Evolutionary conservation across 164 flowering plant species (phyloP), one percentile per base, ranked within the genome.

Genomic region (Aristolochia fimbriata): DNA sequence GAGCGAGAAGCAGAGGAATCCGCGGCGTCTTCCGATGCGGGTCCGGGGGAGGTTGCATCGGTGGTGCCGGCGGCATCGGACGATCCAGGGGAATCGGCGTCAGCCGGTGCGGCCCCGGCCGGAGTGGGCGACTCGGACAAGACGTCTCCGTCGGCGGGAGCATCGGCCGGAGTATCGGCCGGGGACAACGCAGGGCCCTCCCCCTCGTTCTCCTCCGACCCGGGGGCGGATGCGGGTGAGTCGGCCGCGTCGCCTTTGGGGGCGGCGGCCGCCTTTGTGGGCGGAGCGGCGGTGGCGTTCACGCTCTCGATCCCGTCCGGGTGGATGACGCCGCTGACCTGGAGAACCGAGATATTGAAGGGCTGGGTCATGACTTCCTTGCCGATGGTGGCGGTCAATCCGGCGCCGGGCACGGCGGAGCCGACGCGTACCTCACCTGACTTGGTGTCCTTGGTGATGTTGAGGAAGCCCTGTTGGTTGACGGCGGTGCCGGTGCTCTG

Each of bases 311-410:
- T 65, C 0, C 84, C 81, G 0, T 62, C 11, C 0, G 86, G 78
- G 0, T 74, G 8, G n/a, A 85, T 78, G 2, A 66, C 63, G 1
- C 57, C 20, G 59, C 75, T 77, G 16, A 90, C 58, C 52, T 85
- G 76, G 21, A 87, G 52, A 0, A 87, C 84, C 0, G 87, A 84
- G 8, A 87, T 73, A 70, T 85, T 80, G 62, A 70, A 82, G 0
- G 95, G 93, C 62, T 80, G 73, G 12, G 84, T 31, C 0, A 62
- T 68, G 1, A 90, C 70, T 1, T 56, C 8, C 24, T 67, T 63
- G 0, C 84, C 65, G 16, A 85, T 41, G 24, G 68, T 70, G 17
- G 90, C 47, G 14, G 43, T 55, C 15, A 72, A 67, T 2, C 63
- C 15, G 0, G 88, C 62, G 2, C 81, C 89, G 10, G 65, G 63